phyloP scores from a whole-genome alignment of 108 stramenopile genomes.

The Pseudonitzschia delicatissima region DNA sequence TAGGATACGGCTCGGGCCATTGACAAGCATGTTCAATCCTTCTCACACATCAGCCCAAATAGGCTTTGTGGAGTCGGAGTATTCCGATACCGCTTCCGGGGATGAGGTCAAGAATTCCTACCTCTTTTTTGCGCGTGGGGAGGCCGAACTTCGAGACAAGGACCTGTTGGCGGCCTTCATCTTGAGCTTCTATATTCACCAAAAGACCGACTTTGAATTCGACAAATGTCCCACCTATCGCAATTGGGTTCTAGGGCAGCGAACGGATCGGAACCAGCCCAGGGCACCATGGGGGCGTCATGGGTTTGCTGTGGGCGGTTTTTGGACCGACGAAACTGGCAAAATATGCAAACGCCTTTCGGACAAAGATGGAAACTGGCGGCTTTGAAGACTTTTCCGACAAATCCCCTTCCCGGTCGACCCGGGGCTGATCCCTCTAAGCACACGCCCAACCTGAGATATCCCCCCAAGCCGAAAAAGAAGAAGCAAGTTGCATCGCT shows the following conservation, averaged over 20 bases:
- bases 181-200: background rate
- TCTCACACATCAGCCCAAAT: background rate
- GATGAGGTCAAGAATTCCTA: background rate
- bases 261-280: background rate
- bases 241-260: background rate
- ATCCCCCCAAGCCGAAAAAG: no score
- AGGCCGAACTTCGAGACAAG: background rate
- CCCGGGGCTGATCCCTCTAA: background rate
- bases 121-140: background rate
- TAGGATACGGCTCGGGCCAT: background rate
- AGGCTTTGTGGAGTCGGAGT: background rate
- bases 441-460: no score
- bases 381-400: slow-evolving; percentile 1
- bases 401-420: background rate
- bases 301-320: background rate
- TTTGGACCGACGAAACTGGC: slow-evolving; percentile 1
- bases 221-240: background rate
- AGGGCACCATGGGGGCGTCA: background rate
- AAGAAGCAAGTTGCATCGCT: no score
- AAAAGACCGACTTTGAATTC: background rate
- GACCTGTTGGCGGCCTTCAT: background rate
- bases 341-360: background rate
- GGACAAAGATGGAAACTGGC: background rate
- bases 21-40: background rate
- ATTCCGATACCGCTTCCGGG: background rate